Percentiles rank a stretch among this genome's conserved stretches.
Evolutionary conservation across 139 green algal genomes (phyloP).

Genomic region (Closterium sp.): DNA sequence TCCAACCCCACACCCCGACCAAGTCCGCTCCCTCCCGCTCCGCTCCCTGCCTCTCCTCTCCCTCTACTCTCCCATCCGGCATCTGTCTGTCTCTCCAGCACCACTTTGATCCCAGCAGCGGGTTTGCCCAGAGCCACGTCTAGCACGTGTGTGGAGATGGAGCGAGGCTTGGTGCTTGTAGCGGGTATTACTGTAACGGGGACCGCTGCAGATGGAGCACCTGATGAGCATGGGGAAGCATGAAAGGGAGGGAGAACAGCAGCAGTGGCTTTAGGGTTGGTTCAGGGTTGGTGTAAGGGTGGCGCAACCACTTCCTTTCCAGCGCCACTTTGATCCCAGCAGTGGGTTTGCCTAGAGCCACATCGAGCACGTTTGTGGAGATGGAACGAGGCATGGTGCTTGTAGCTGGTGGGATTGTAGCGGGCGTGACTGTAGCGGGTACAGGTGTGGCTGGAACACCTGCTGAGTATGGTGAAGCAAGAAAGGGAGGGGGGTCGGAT

Average conservation of each 20-base stretch:
- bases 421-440: too few species aligned
- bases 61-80: too few species aligned
- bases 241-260: background rate
- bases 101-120: conserved; percentile 71
- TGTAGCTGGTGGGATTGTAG: too few species aligned
- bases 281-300: too few species aligned
- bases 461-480: background rate
- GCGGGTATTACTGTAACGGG: background rate
- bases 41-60: too few species aligned
- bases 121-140: conserved; percentile 78
- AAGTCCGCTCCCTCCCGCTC: background rate
- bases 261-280: background rate
- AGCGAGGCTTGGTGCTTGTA: background rate
- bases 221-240: background rate
- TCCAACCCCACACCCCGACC: background rate
- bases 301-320: too few species aligned
- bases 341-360: conserved; percentile 72
- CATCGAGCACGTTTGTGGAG: conserved; percentile 57
- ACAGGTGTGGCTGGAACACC: background rate
- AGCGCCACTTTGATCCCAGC: conserved; percentile 72
- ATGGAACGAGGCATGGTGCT: background rate
- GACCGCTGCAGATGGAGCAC: too few species aligned
- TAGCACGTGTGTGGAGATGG: conserved; percentile 91
- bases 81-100: conserved; percentile 51
- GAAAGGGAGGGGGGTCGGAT: background rate